Conservation (phyloP, 768 basidiomycete genomes). For the Inosperma sp. region DNA sequence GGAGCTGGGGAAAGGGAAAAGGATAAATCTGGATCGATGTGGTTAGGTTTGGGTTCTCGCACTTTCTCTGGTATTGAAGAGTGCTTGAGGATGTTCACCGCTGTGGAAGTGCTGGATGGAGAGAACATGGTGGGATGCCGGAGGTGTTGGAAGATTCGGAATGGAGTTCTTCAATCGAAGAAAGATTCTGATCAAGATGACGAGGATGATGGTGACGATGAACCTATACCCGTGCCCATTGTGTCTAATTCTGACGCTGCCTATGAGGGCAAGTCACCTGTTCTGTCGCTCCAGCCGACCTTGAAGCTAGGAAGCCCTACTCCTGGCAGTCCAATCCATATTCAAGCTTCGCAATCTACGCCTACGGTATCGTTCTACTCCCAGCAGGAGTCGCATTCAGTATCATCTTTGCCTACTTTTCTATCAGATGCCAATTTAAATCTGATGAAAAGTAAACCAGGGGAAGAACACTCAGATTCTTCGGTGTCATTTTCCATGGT, state of each 20-base stretch:
- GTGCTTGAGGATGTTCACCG: conserved; percentile 81
- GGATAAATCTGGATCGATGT: conserved; percentile 20
- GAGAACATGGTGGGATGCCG: conserved; percentile 94
- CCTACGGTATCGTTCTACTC: conserved; percentile 19
- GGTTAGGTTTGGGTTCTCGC: conserved; percentile 42
- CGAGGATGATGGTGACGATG: conserved; percentile 18
- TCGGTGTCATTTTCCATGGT: conserved; percentile 9
- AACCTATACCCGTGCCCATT: background rate
- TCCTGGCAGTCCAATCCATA: conserved; percentile 15
- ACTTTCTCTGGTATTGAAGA: conserved; percentile 66
- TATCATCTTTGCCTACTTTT: conserved; percentile 37
- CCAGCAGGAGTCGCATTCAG: conserved; percentile 30
- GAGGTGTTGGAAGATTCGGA: conserved; percentile 89
- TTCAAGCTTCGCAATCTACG: conserved; percentile 38
- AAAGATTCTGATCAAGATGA: conserved; percentile 28
- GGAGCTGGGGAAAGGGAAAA: conserved; percentile 7
- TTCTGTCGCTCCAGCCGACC: background rate
- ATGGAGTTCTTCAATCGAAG: conserved; percentile 43
- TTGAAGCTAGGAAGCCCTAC: conserved; percentile 9
- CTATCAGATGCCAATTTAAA: conserved; percentile 11
- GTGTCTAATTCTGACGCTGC: background rate
- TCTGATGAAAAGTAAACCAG: conserved; percentile 2
- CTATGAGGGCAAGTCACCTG: background rate
- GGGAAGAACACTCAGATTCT: conserved; percentile 5
- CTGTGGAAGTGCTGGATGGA: conserved; percentile 89